Conservation (phyloP, 2,329 filamentous ascomycete species). For the Endoconidiophora laricicola region DNA sequence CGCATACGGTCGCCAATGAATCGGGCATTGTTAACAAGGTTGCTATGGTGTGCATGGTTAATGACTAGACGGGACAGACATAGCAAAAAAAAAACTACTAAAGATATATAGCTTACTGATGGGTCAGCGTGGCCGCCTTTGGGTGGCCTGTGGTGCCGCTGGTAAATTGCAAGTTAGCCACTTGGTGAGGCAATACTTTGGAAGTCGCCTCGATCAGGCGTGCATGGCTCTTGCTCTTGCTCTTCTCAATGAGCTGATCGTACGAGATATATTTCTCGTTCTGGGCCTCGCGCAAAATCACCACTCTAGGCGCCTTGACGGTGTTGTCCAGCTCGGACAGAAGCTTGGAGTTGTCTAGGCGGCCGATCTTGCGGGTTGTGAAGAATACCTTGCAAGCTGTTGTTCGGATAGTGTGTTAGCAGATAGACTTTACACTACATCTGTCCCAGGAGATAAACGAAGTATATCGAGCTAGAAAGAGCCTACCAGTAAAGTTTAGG, state of each 20-base stretch:
- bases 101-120: slow-evolving; percentile 32
- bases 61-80: background rate
- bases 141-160: slow-evolving; percentile 58
- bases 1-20: slow-evolving; percentile 62
- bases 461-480: background rate
- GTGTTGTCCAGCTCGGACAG: slow-evolving; percentile 35
- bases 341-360: slow-evolving; percentile 44
- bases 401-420: background rate
- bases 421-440: too few species aligned
- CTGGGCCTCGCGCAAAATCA: slow-evolving; percentile 44
- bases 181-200: slow-evolving; percentile 44
- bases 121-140: slow-evolving; percentile 60
- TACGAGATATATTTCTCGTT: slow-evolving; percentile 42
- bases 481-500: slow-evolving; percentile 49
- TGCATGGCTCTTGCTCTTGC: slow-evolving; percentile 30
- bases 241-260: slow-evolving; percentile 36
- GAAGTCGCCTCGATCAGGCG: slow-evolving; percentile 35
- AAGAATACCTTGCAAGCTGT: slow-evolving; percentile 57
- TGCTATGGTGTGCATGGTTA: slow-evolving; percentile 22
- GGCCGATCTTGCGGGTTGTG: slow-evolving; percentile 52
- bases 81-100: too few species aligned
- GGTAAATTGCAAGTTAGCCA: slow-evolving; percentile 61
- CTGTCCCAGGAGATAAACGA: background rate
- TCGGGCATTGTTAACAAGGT: slow-evolving; percentile 47
- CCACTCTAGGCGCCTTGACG: slow-evolving; percentile 30